These are phyloP conservation scores for Penicillium subrubescens DNA, from an alignment of 495 filamentous ascomycete species.

Conservation along the genomic window DNA sequence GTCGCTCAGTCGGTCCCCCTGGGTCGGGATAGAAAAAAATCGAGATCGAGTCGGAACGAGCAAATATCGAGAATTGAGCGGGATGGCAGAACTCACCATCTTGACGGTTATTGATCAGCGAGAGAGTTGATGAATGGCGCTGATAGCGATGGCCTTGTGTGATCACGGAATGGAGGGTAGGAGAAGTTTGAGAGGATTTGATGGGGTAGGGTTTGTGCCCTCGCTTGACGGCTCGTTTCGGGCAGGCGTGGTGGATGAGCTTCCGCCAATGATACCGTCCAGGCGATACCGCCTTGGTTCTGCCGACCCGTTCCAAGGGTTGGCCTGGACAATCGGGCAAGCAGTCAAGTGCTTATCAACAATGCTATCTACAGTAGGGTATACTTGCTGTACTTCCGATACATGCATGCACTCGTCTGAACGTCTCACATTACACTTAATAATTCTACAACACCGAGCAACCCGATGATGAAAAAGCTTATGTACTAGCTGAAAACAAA, in stretches of 20 bases:
- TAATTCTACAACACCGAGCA: constrained; percentile 17
- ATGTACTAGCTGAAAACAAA: constrained; percentile 25
- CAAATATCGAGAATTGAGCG: constrained; percentile 2
- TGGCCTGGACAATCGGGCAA: constrained; percentile 19
- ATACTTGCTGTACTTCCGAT: neutral
- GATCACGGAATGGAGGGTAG: constrained; percentile 38
- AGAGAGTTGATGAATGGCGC: constrained; percentile 50
- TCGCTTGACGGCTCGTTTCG: constrained; percentile 41
- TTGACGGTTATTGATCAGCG: constrained; percentile 55
- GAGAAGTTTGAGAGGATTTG: constrained; percentile 46
- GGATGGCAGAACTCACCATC: constrained; percentile 43
- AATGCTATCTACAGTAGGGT: neutral
- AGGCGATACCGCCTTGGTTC: neutral
- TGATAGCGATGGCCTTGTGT: constrained; percentile 53
- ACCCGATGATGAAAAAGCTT: constrained; percentile 14
- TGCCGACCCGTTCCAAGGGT: constrained; percentile 9
- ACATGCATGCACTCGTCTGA: neutral
- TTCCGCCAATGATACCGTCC: constrained; percentile 32
- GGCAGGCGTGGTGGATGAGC: constrained; percentile 11
- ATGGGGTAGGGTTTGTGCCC: constrained; percentile 46
- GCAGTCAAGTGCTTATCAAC: constrained; percentile 26
- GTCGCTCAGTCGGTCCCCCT: neutral
- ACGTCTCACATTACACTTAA: constrained; percentile 25
- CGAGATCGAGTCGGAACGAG: neutral
- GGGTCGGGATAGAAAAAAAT: neutral